A percentile compares a stretch with the other conserved stretches of the same genome.
These are phyloP conservation scores for Colletotrichum graminicola DNA, from an alignment of 2,329 filamentous ascomycete species.

Conservation along the genomic window DNA sequence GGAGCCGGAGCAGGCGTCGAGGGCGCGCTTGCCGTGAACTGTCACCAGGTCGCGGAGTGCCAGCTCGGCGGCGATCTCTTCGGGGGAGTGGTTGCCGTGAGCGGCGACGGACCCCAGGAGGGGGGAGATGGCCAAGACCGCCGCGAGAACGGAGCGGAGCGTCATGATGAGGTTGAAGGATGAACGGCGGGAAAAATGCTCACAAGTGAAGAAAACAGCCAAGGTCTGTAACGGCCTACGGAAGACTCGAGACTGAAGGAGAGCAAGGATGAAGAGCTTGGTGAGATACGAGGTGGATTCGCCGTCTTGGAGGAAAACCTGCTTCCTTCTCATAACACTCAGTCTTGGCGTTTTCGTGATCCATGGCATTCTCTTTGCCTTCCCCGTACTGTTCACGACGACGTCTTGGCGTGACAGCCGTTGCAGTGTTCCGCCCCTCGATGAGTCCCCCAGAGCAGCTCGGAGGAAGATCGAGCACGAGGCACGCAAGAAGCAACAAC, in stretches of 20 bases:
- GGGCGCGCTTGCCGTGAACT: constrained; percentile 51
- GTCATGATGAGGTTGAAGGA: constrained; percentile 21
- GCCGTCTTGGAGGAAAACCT: neutral
- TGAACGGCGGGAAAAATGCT: neutral
- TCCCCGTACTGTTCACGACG: constrained; percentile 1
- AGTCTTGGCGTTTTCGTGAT: constrained; percentile 23
- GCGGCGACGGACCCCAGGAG: constrained; percentile 46
- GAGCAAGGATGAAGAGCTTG: constrained; percentile 22
- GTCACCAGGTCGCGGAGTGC: constrained; percentile 52
- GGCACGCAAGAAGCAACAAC: constrained; percentile 22
- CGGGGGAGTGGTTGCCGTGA: constrained; percentile 51
- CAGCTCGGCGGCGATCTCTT: constrained; percentile 48
- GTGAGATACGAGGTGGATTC: neutral
- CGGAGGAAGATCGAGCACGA: neutral
- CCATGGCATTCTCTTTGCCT: neutral
- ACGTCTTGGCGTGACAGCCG: constrained; percentile 24
- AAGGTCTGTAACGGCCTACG: neutral
- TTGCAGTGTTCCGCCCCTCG: neutral
- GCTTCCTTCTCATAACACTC: constrained; percentile 25
- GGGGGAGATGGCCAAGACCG: constrained; percentile 34
- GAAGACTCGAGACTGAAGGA: constrained; percentile 18
- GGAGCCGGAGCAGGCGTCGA: constrained; percentile 55
- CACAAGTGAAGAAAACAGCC: neutral
- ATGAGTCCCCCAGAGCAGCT: too few relatives aligned
- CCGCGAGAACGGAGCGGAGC: constrained; percentile 28